phyloP scores from a whole-genome alignment of 108 stramenopile genomes.

The Cyclostephanos invisitatus region DNA sequence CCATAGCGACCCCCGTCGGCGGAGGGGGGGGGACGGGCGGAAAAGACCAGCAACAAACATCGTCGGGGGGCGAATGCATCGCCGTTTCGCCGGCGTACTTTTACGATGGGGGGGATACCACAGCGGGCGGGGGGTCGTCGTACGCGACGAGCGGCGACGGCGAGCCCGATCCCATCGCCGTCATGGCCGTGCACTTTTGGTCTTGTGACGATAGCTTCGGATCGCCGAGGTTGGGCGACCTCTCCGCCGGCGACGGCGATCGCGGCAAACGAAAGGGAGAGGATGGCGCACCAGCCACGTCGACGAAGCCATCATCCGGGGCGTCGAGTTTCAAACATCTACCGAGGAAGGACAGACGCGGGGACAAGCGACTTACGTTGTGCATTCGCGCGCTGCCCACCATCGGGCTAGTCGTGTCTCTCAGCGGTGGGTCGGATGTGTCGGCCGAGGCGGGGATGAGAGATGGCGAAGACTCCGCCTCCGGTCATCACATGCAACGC shows the following conservation, averaged over 20 bases:
- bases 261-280: constrained; percentile 9
- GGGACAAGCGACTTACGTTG: constrained; percentile 63
- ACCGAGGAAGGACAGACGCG: constrained; percentile 36
- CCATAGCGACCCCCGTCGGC: constrained; percentile 6
- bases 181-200: constrained; percentile 87
- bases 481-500: constrained; percentile 52
- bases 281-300: constrained; percentile 17
- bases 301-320: constrained; percentile 6
- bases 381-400: constrained; percentile 69
- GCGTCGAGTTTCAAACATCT: constrained; percentile 24
- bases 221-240: constrained; percentile 67
- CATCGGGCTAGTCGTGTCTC: constrained; percentile 71
- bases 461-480: constrained; percentile 21
- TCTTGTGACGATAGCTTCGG: constrained; percentile 84
- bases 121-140: background rate
- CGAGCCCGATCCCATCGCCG: constrained; percentile 33
- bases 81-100: constrained; percentile 79
- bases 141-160: background rate
- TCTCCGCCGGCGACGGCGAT: constrained; percentile 20
- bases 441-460: constrained; percentile 16
- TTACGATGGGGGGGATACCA: constrained; percentile 44
- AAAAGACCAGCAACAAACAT: background rate
- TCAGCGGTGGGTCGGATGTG: constrained; percentile 67
- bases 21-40: too few species aligned
- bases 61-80: constrained; percentile 48